Evolutionary conservation across 345 rosid genomes (phyloP), one percentile per base, ranked within the genome.

Genomic region (Eucalyptus erythrocorys): DNA sequence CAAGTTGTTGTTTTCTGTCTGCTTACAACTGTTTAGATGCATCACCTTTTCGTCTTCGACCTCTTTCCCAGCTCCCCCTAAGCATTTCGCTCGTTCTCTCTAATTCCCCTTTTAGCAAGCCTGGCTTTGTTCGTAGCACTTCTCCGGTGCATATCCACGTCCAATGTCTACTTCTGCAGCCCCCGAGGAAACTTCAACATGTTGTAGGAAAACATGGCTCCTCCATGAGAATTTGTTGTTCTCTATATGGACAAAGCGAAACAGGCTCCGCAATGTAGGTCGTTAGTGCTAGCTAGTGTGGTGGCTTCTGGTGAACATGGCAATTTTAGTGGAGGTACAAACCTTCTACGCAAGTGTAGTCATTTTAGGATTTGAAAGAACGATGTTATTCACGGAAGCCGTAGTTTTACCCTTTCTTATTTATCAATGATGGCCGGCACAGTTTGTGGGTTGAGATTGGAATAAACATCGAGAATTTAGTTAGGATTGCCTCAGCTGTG

Each of bases 41-140:
- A 76, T 76, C 14, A 17, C 14, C 42, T 21, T 37, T 34, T 34
- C 0, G 8, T 9, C 82, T 37, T 76, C 4, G 8, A 37, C 47
- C 1, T 37, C 47, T 76, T 76, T 71, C 81, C 45, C 6, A 2
- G 34, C 37, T 68, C 2, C 4, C 80, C 1, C 43, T 34, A 71
- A 5, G 81, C 81, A 34, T 19, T 71, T 71, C 45, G 0, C 81
- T 34, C 0, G 0, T 71, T 71, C 81, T 71, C 0, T 37, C 27
- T 0, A 0, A 0, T 40, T 40, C 82, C 27, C 45, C 3, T 21
- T 21, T 17, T 76, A 2, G 0, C 10, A 0, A 37, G 47, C 82
- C 14, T 3, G 15, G 82, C 3, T 37, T 37, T 76, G 47, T 76
- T 5, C 27, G 1, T 37, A 40, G 0, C 45, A 37, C 47, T 76